Evolutionary conservation across 2,329 filamentous ascomycete species (phyloP), one percentile per base, ranked within the genome.

Genomic region (Tolypocladium ovalisporum): DNA sequence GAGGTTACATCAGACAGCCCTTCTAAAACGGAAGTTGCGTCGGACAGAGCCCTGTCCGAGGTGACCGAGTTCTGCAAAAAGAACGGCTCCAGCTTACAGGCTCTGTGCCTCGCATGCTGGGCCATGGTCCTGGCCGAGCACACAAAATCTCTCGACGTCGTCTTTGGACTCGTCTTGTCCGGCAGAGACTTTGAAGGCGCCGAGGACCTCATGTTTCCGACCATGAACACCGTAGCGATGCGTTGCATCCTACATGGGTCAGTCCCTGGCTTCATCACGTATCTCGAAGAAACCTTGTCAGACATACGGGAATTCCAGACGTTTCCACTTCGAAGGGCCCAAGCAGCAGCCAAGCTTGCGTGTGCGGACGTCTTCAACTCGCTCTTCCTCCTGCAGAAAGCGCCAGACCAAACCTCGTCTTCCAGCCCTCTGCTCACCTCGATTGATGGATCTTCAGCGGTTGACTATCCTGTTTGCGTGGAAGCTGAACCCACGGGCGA

Each of bases 191-290:
- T 83, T 12, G 85, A 88, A 52, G 79, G 82, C 19, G 81, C 84
- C 0, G 81, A 88, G 49, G 70, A 81, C 32, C 71, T 93, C 15
- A 78, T 92, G 66, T 97, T 96, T 65, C 93, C 92, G 0, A 90
- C 88, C 0, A 96, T 97, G 89, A 97, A 96, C 66, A 96, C 92
- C 0, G 85, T 96, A 0, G 82, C 87, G 0, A 77, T 96, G 9
- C 80, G 91, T 13, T 81, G 81, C 1, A 78, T 92, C 3, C 68
- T 96, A 2, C 88, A 94, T 63, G 89, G 89, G 1, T 84, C 79
- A 0, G 73, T 81, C 0, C 62, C 69, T 0, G 79, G 85, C 0
- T 85, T 95, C 72, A 72, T 96, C 34, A 77, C 75, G 15, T 88
- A 92, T 65, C 78, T 91, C 62, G 90, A 96, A 66, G 80, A 85